Conservation (phyloP, 768 basidiomycete species). For the Coprinellus aureogranulatus region DNA sequence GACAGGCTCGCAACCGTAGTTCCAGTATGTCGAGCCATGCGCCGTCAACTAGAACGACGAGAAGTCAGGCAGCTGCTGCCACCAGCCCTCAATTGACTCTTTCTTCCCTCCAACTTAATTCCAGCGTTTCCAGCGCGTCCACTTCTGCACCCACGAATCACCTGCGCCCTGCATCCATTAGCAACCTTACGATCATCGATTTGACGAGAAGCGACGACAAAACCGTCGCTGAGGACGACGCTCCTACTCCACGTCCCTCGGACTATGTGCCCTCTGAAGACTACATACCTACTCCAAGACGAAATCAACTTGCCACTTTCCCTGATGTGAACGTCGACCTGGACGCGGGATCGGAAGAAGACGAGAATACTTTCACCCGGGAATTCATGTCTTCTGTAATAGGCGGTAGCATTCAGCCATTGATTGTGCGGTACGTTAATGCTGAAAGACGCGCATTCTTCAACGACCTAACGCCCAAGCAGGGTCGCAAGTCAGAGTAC, state of each 20-base stretch:
- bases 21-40: background rate
- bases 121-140: background rate
- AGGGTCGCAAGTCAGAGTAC: constrained; percentile 27
- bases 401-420: constrained; percentile 37
- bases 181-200: background rate
- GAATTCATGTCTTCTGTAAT: constrained; percentile 34
- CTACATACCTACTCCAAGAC: constrained; percentile 19
- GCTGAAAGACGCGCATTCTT: background rate
- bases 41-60: background rate
- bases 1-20: background rate
- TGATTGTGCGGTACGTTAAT: constrained; percentile 33
- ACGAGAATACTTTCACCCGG: constrained; percentile 38
- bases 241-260: constrained; percentile 6
- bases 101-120: background rate
- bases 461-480: background rate
- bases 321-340: constrained; percentile 20
- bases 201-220: constrained; percentile 5
- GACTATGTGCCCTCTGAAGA: background rate
- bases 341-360: constrained; percentile 17
- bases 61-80: background rate
- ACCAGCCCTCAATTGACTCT: background rate
- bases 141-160: background rate
- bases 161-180: background rate
- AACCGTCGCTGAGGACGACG: constrained; percentile 6
- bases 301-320: constrained; percentile 19